These are phyloP conservation scores for Ophiostoma sp. DNA, from an alignment of 2,329 filamentous ascomycete genomes.

Conservation along the genomic window DNA sequence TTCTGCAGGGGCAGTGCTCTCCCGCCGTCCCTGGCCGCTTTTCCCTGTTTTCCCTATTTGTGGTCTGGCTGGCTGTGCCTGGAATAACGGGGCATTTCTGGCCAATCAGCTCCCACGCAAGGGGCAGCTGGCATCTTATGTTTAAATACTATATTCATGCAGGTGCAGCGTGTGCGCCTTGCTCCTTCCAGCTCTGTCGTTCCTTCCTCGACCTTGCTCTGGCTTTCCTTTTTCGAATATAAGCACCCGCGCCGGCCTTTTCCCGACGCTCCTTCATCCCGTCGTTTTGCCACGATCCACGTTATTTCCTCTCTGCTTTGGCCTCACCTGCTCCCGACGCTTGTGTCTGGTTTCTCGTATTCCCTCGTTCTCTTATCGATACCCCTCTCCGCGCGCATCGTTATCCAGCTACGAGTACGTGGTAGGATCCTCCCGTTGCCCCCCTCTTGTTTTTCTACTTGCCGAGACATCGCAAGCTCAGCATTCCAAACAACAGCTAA, in stretches of 20 bases:
- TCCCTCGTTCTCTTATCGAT: not conserved
- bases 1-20: slow-evolving; percentile 8
- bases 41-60: slow-evolving; percentile 1
- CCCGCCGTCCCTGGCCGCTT: slow-evolving; percentile 4
- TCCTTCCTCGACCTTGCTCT: slow-evolving; percentile 4
- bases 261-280: not conserved
- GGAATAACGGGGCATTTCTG: not conserved
- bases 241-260: not conserved
- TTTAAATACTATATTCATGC: no score
- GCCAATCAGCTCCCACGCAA: slow-evolving; percentile 4
- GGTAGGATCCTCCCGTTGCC: slow-evolving; percentile 3
- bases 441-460: slow-evolving; percentile 12
- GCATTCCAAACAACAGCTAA: not conserved
- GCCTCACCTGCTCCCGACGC: not conserved
- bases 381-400: not conserved
- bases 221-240: slow-evolving; percentile 9
- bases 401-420: not conserved
- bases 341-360: not conserved
- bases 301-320: not conserved
- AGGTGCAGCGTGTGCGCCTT: not conserved
- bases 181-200: not conserved
- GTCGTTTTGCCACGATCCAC: not conserved
- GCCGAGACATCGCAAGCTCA: not conserved
- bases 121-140: not conserved
- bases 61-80: not conserved